Base-by-base conservation (phyloP, 768 basidiomycete species). In the Exidia glandulosa region DNA sequence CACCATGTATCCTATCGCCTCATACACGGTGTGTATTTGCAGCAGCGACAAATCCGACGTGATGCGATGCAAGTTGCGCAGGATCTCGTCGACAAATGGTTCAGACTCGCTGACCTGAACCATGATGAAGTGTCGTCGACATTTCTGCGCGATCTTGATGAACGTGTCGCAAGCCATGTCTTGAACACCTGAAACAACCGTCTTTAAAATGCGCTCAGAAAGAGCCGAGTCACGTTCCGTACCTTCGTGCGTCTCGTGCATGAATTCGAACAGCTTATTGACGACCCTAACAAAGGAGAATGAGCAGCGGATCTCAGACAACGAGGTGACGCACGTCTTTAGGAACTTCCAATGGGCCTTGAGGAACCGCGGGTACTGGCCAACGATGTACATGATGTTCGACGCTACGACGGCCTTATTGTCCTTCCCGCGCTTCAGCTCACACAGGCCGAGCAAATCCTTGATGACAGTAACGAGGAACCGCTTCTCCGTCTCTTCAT, bases 131-230 rank as follows among this genome's bases (percentile, higher is more conserved):
- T 79, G 78, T 16, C 78, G 67, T 48, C 75, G 66, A 63, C 76
- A 79, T 67, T 79, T 79, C 59, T 79, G 77, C 14, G 78, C 77
- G 59, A 79, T 79, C 67, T 79, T 79, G 70, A 79, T 78, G 69
- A 79, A 79, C 7, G 78, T 79, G 61, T 79, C 78, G 67, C 78
- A 79, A 10, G 78, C 78, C 78, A 79, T 79, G 68, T 79, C 78
- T 66, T 79, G 77, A 14, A 79, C 77, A 65, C 76, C 74, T 75
- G 59, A 25, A 30, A 29, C 13, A 16, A 31, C 33, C 25, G 3
- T 13, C 56, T 13, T 29, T 12, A 47, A n/a, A 41, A 45, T 33
- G 32, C 23, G 10, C 10, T 10, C 25, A 32, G 29, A 25, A 27
- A 16, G 41, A 19, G 5, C 16, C 41, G 6, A 12, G 23, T 23